phyloP scores from a whole-genome alignment of 768 basidiomycete species.

The Dioszegia hungarica region DNA sequence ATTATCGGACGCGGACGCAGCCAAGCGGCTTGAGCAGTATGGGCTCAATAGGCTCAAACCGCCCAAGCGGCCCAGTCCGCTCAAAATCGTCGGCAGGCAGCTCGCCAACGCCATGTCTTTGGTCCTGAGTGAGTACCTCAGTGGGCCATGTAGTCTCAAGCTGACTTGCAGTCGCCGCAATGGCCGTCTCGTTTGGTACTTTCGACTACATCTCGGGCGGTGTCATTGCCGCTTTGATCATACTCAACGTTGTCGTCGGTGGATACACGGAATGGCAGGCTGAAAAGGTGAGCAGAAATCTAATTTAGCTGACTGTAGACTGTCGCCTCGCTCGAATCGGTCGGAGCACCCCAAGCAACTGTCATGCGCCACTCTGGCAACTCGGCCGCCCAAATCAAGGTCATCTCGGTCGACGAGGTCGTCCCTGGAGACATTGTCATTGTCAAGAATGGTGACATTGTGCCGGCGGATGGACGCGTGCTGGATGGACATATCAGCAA shows the following conservation, averaged over 20 bases:
- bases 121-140: slow-evolving; percentile 24
- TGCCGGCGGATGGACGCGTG: slow-evolving; percentile 53
- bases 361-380: slow-evolving; percentile 39
- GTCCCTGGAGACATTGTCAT: slow-evolving; percentile 53
- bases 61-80: slow-evolving; percentile 32
- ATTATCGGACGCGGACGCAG: slow-evolving; percentile 35
- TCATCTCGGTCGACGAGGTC: slow-evolving; percentile 44
- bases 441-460: slow-evolving; percentile 51
- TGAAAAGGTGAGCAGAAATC: slow-evolving; percentile 35
- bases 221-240: slow-evolving; percentile 48
- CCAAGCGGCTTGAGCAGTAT: slow-evolving; percentile 28
- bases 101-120: slow-evolving; percentile 46
- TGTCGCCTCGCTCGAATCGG: slow-evolving; percentile 50
- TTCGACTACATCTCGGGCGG: slow-evolving; percentile 58
- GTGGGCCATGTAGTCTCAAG: not conserved
- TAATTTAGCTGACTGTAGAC: slow-evolving; percentile 20
- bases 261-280: slow-evolving; percentile 49
- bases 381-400: slow-evolving; percentile 12
- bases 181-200: slow-evolving; percentile 58
- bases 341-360: slow-evolving; percentile 49
- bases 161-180: slow-evolving; percentile 35
- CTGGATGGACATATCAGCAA: slow-evolving; percentile 52
- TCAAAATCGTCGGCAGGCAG: slow-evolving; percentile 43
- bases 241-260: slow-evolving; percentile 48
- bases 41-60: slow-evolving; percentile 49